A percentile compares a stretch with the other conserved stretches of the same genome.
phyloP scores from a whole-genome alignment of 352 stramenopile genomes.

The Blastocystis sp. region DNA sequence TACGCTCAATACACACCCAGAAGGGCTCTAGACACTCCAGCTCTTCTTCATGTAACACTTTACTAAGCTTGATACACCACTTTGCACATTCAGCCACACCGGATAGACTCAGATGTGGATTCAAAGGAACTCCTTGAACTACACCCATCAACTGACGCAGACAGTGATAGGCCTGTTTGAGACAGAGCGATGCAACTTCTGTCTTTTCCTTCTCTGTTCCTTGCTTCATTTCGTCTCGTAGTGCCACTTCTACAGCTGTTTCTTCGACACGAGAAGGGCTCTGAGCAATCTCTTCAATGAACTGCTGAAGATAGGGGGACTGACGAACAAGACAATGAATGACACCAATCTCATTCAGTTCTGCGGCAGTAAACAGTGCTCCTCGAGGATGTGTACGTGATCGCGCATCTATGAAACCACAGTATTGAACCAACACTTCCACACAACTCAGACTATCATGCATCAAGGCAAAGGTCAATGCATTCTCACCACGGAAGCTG shows the following conservation, averaged over 20 bases:
- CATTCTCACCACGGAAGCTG: slow-evolving; percentile 15
- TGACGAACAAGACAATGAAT: not conserved
- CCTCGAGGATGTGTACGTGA: not conserved
- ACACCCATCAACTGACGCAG: not conserved
- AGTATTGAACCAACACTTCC: not conserved
- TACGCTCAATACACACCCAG: slow-evolving; percentile 8
- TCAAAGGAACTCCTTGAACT: not conserved
- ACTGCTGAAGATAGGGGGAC: slow-evolving; percentile 18
- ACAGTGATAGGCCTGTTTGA: not conserved
- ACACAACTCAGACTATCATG: not conserved
- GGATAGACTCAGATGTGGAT: not conserved
- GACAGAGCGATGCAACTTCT: not conserved
- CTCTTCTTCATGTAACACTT: not conserved
- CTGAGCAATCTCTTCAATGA: not conserved
- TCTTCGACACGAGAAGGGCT: not conserved
- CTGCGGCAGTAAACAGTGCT: slow-evolving; percentile 4
- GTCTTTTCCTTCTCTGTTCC: not conserved
- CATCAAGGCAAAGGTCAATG: slow-evolving; percentile 17
- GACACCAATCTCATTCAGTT: not conserved
- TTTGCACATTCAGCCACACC: slow-evolving; percentile 57
- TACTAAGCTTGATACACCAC: slow-evolving; percentile 58
- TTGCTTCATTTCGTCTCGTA: slow-evolving; percentile 21
- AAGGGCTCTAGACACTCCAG: not conserved
- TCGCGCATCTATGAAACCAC: slow-evolving; percentile 8
- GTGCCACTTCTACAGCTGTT: slow-evolving; percentile 21